phyloP scores from a whole-genome alignment of 768 basidiomycete species.

The Kwoniella shandongensis region DNA sequence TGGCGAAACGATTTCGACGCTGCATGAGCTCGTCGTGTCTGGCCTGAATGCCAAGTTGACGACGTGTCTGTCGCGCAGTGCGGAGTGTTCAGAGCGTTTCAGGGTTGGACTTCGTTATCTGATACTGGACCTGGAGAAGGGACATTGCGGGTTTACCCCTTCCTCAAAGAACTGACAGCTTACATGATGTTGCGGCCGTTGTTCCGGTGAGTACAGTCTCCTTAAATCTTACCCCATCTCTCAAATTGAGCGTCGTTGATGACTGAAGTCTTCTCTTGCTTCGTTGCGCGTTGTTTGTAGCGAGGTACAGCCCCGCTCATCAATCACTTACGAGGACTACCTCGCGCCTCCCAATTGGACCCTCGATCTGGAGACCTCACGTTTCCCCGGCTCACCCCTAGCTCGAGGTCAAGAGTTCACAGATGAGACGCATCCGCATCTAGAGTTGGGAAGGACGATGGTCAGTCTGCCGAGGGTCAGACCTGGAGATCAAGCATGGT shows the following conservation, averaged over 20 bases:
- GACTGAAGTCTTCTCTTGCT: no score
- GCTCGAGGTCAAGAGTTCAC: constrained; percentile 63
- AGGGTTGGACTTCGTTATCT: constrained; percentile 61
- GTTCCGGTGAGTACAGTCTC: constrained; percentile 55
- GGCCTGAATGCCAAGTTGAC: neutral
- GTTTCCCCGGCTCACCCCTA: constrained; percentile 62
- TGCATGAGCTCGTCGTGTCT: no score
- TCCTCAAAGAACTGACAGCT: constrained; percentile 61
- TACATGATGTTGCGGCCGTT: constrained; percentile 69
- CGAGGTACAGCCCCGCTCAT: constrained; percentile 2
- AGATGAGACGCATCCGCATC: constrained; percentile 63
- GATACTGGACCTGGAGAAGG: constrained; percentile 63
- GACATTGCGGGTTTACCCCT: constrained; percentile 65
- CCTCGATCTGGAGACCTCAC: constrained; percentile 59
- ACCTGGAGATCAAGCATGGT: constrained; percentile 66
- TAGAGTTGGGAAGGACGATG: constrained; percentile 64
- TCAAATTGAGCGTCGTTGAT: no score
- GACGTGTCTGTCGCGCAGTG: constrained; percentile 24
- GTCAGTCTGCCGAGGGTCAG: constrained; percentile 62
- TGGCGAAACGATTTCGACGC: neutral
- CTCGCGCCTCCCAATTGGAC: constrained; percentile 62
- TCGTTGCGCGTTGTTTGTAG: neutral
- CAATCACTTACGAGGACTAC: constrained; percentile 30
- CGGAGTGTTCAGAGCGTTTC: constrained; percentile 54
- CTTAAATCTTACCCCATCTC: no score